Evolutionary conservation across 257 asterid genomes (phyloP).

Genomic region (Gentiana macrophylla): DNA sequence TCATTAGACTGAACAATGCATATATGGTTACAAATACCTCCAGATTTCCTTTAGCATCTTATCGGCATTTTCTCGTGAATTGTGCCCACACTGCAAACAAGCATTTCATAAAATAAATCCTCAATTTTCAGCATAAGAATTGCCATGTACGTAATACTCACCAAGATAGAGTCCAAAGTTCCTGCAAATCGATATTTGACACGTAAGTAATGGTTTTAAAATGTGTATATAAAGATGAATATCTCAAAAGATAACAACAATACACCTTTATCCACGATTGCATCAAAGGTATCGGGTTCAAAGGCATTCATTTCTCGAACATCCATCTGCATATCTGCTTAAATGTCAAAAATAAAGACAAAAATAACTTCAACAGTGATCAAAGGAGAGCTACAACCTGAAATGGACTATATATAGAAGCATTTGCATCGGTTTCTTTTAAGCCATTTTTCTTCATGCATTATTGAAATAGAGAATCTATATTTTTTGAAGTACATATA

Average conservation of each 20-base stretch:
- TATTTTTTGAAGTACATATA: too few species aligned
- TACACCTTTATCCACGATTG: slow-evolving; percentile 66
- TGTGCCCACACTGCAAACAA: slow-evolving; percentile 47
- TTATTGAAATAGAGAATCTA: too few species aligned
- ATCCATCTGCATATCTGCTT: slow-evolving; percentile 56
- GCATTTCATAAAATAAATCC: slow-evolving; percentile 8
- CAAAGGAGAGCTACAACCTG: too few species aligned
- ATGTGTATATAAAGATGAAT: slow-evolving; percentile 6
- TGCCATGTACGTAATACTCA: slow-evolving; percentile 20
- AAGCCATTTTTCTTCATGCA: too few species aligned
- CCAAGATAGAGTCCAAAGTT: slow-evolving; percentile 74
- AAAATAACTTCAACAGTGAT: slow-evolving; percentile 9
- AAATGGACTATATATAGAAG: too few species aligned
- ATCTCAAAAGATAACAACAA: neutral
- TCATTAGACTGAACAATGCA: slow-evolving; percentile 11
- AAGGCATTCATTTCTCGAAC: slow-evolving; percentile 59
- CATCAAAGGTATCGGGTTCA: slow-evolving; percentile 35
- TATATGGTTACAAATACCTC: slow-evolving; percentile 34
- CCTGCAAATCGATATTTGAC: slow-evolving; percentile 35
- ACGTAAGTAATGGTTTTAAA: slow-evolving; percentile 28
- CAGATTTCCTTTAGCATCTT: slow-evolving; percentile 62
- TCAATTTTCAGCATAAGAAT: slow-evolving; percentile 8
- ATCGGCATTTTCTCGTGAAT: slow-evolving; percentile 51
- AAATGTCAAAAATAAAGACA: slow-evolving; percentile 12
- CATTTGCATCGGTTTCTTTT: too few species aligned